Percentiles rank a stretch among this genome's conserved stretches.
Evolutionary conservation across 257 asterid species (phyloP).

Genomic region (Cruciata laevipes): DNA sequence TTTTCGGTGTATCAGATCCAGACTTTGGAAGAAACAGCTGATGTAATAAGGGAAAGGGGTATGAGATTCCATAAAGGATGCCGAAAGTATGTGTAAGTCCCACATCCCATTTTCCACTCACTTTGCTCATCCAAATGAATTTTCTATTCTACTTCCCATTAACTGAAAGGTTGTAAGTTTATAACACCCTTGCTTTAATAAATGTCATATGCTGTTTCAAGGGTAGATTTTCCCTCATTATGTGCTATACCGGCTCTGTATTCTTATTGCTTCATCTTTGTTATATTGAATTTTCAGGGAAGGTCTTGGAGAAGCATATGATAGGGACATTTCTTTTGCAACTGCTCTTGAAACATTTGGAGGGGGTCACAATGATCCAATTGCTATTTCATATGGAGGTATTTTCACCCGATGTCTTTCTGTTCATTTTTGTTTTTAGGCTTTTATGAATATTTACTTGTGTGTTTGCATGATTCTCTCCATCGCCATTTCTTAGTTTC

Average conservation of each 20-base stretch:
- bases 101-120: slow-evolving; percentile 1
- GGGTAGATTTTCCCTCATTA: not conserved
- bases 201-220: not conserved
- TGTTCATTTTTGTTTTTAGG: not conserved
- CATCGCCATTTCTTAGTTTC: not conserved
- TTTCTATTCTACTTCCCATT: slow-evolving; percentile 10
- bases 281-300: slow-evolving; percentile 49
- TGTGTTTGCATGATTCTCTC: not conserved
- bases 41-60: slow-evolving; percentile 68
- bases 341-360: slow-evolving; percentile 77
- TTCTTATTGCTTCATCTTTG: slow-evolving; percentile 2
- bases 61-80: slow-evolving; percentile 88
- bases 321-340: slow-evolving; percentile 85
- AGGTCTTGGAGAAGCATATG: slow-evolving; percentile 96
- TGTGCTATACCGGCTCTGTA: not conserved
- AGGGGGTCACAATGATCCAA: slow-evolving; percentile 83
- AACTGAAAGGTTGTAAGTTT: slow-evolving; percentile 2
- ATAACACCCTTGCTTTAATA: not conserved
- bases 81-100: slow-evolving; percentile 81
- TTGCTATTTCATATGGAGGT: slow-evolving; percentile 88
- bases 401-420: slow-evolving; percentile 11
- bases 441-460: not conserved
- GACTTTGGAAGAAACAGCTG: slow-evolving; percentile 85
- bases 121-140: slow-evolving; percentile 9
- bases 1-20: slow-evolving; percentile 63